phyloP scores from a whole-genome alignment of 768 basidiomycete genomes.

The Naematelia encephala region DNA sequence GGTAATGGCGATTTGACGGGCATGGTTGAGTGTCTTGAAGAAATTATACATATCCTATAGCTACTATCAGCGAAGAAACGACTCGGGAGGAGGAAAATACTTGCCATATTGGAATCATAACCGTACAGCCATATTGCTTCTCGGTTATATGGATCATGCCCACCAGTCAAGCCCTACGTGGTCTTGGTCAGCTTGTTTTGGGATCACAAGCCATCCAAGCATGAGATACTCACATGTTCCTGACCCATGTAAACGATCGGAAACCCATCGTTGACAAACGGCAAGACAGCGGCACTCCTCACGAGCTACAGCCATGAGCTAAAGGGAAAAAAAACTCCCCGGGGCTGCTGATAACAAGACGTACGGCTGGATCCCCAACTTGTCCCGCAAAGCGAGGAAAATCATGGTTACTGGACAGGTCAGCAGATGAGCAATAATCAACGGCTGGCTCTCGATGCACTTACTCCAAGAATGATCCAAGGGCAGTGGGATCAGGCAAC shows the following conservation, averaged over 20 bases:
- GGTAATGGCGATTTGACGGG: constrained; percentile 30
- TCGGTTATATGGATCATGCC: constrained; percentile 48
- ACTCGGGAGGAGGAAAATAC: neutral
- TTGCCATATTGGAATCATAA: constrained; percentile 21
- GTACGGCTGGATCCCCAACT: constrained; percentile 31
- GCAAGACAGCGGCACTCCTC: constrained; percentile 50
- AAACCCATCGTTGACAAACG: constrained; percentile 51
- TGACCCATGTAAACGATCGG: constrained; percentile 49
- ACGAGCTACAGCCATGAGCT: constrained; percentile 25
- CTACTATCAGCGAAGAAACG: neutral
- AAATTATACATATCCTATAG: constrained; percentile 17
- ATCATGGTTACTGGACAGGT: constrained; percentile 51
- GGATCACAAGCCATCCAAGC: neutral
- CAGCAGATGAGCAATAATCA: neutral
- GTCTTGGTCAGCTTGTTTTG: neutral
- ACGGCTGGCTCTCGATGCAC: too few species aligned
- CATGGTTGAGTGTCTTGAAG: constrained; percentile 37
- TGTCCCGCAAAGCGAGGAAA: constrained; percentile 41
- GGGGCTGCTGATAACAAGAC: neutral
- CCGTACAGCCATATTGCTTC: constrained; percentile 47
- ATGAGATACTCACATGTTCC: constrained; percentile 39
- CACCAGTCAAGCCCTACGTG: constrained; percentile 48
- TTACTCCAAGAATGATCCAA: constrained; percentile 50
- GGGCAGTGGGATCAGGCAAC: constrained; percentile 43
- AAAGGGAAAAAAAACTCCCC: neutral